A percentile compares a stretch with the other conserved stretches of the same genome.
phyloP scores from a whole-genome alignment of 305 asterid genomes.

The Fraxinus greggii region DNA sequence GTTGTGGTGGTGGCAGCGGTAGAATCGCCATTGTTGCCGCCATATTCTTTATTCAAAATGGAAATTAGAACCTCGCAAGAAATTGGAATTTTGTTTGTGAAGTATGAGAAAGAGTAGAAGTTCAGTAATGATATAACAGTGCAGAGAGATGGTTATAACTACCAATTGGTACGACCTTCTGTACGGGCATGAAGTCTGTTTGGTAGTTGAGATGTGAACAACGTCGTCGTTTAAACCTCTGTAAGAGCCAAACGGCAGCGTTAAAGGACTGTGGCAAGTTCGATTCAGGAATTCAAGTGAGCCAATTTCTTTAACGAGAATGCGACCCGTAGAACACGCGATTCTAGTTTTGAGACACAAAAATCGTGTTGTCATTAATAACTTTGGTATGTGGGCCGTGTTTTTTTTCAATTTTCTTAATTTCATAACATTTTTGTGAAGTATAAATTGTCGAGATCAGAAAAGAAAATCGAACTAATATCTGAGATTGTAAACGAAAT shows the following conservation, averaged over 20 bases:
- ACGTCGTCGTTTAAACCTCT: neutral
- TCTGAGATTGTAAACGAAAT: too few relatives aligned
- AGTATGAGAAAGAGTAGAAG: neutral
- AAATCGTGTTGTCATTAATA: neutral
- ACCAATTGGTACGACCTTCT: neutral
- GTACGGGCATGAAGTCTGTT: neutral
- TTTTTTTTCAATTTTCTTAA: neutral
- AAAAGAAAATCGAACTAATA: neutral
- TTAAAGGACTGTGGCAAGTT: neutral
- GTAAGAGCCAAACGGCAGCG: neutral
- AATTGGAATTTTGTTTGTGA: constrained; percentile 17
- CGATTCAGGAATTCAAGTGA: neutral
- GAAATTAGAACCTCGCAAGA: neutral
- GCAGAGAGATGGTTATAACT: neutral
- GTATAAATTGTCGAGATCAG: too few relatives aligned
- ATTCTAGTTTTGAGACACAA: neutral
- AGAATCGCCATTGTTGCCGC: constrained; percentile 15
- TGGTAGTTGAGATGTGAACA: neutral
- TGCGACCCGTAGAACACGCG: neutral
- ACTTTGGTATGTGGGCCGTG: neutral
- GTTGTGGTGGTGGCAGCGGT: neutral
- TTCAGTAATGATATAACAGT: neutral
- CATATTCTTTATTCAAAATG: constrained; percentile 14
- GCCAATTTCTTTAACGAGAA: neutral
- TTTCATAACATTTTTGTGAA: too few relatives aligned